Evolutionary conservation across 345 rosid genomes (phyloP).

Genomic region (Citrus cavaleriei): DNA sequence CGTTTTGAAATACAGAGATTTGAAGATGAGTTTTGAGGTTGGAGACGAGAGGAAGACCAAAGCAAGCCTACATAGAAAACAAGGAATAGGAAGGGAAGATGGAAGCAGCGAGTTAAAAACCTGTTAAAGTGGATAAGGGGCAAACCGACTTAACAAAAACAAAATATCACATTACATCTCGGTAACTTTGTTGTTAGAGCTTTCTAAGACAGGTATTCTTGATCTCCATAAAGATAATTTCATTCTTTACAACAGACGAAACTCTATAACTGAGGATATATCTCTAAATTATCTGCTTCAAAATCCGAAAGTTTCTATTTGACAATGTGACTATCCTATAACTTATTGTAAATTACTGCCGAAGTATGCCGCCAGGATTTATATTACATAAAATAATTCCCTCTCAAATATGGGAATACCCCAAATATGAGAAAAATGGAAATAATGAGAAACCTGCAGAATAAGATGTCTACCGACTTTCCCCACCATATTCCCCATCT

Average conservation of each 20-base stretch:
- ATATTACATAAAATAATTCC: neutral
- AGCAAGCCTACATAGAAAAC: neutral
- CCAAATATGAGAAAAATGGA: neutral
- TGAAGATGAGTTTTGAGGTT: too few species aligned
- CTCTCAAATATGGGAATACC: neutral
- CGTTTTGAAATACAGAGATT: too few species aligned
- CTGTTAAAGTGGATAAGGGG: neutral
- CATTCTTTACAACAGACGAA: neutral
- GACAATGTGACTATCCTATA: neutral
- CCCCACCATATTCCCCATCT: constrained; percentile 81
- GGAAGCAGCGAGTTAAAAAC: neutral
- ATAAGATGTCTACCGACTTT: constrained; percentile 22
- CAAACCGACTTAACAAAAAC: neutral
- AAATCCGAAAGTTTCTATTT: neutral
- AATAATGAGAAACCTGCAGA: constrained; percentile 3
- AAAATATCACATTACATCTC: neutral
- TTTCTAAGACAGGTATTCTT: neutral
- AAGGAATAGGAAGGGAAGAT: too few species aligned
- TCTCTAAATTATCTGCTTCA: neutral
- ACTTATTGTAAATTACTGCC: neutral
- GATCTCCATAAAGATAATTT: neutral
- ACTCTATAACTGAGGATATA: neutral
- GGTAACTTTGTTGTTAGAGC: too few species aligned
- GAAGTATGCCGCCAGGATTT: neutral
- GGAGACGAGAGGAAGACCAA: too few species aligned